Percentiles rank a stretch among this genome's conserved stretches.
These are phyloP conservation scores for Grammothele lineata DNA, from an alignment of 768 basidiomycete genomes.

Conservation along the genomic window DNA sequence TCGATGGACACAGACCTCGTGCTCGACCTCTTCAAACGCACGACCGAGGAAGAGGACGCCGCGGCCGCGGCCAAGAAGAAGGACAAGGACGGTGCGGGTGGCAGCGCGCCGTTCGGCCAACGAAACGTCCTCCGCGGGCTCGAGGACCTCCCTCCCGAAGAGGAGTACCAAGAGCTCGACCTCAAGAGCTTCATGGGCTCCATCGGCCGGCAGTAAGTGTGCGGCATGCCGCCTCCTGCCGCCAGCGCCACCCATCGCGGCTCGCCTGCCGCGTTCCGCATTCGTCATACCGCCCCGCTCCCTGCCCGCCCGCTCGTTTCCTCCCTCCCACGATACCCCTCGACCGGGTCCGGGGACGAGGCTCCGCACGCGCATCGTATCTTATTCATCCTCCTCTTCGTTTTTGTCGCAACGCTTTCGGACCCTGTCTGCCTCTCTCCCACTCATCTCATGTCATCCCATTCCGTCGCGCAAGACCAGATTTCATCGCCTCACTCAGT, in stretches of 20 bases:
- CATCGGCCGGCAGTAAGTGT: constrained; percentile 41
- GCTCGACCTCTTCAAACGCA: constrained; percentile 85
- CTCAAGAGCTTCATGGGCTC: constrained; percentile 86
- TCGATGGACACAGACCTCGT: constrained; percentile 99
- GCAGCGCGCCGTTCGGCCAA: constrained; percentile 53
- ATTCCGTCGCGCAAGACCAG: no score
- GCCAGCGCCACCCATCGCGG: neutral
- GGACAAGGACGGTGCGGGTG: constrained; percentile 47
- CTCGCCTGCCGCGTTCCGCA: neutral
- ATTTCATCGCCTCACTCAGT: constrained; percentile 1
- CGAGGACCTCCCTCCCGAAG: constrained; percentile 87
- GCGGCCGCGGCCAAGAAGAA: constrained; percentile 51
- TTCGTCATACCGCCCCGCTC: neutral
- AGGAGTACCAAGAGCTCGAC: constrained; percentile 88
- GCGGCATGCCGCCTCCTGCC: neutral
- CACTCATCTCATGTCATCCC: no score
- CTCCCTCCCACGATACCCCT: no score
- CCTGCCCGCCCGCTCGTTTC: neutral
- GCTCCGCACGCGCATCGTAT: constrained; percentile 4
- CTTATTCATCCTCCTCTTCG: constrained; percentile 10
- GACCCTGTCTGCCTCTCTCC: constrained; percentile 8
- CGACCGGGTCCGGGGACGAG: no score
- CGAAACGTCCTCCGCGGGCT: constrained; percentile 86
- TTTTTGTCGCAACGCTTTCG: constrained; percentile 11
- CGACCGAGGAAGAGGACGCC: constrained; percentile 71